Conservation (phyloP, 306 rosid genomes). For the Trifolium fragiferum region DNA sequence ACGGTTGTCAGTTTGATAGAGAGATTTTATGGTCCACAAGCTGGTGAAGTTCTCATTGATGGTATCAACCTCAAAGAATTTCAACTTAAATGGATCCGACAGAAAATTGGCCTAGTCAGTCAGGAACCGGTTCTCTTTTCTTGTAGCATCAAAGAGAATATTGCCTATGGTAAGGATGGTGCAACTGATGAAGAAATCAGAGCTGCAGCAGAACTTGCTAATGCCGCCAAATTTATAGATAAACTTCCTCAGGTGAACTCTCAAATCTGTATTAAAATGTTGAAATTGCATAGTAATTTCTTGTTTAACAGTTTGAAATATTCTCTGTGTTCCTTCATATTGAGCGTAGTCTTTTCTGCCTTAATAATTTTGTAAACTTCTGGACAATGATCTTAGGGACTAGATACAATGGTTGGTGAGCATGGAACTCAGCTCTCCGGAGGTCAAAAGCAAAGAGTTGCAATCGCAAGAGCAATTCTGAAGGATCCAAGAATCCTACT, state of each 20-base stretch:
- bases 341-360: not conserved
- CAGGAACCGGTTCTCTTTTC: conserved; percentile 84
- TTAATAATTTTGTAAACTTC: conserved; percentile 15
- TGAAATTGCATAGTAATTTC: not conserved
- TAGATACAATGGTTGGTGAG: conserved; percentile 73
- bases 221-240: conserved; percentile 46
- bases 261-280: conserved; percentile 4
- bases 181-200: conserved; percentile 57
- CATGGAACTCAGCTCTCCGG: conserved; percentile 76
- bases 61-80: conserved; percentile 69
- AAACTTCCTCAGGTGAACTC: conserved; percentile 43
- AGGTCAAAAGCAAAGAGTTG: conserved; percentile 69
- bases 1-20: conserved; percentile 84
- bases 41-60: conserved; percentile 80
- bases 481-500: conserved; percentile 73
- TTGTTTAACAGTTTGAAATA: not conserved
- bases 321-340: conserved; percentile 12
- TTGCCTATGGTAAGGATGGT: conserved; percentile 73
- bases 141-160: conserved; percentile 76
- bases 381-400: conserved; percentile 51
- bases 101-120: conserved; percentile 80
- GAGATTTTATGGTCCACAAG: conserved; percentile 83
- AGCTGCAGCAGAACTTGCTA: conserved; percentile 45
- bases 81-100: conserved; percentile 81
- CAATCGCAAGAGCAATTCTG: conserved; percentile 79